Conservation (phyloP, 768 basidiomycete species). For the Collybia mongolica region DNA sequence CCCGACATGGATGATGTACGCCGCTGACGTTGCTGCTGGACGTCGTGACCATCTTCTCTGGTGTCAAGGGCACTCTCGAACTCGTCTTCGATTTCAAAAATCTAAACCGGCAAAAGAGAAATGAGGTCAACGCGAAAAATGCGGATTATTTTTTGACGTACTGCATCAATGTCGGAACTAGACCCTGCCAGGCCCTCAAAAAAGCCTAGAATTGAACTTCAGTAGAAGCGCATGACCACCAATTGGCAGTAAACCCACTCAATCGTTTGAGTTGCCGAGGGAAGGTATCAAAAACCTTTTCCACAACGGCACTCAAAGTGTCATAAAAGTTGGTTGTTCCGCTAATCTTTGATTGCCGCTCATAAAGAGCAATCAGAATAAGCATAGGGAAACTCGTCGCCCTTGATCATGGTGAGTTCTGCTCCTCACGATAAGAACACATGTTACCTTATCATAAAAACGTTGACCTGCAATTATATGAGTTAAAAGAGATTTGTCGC, state of each 20-base stretch:
- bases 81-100: constrained; percentile 80
- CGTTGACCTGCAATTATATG: constrained; percentile 59
- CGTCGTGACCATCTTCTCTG: constrained; percentile 26
- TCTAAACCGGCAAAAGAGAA: constrained; percentile 31
- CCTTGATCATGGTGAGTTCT: constrained; percentile 30
- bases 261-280: constrained; percentile 75
- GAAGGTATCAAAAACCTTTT: constrained; percentile 69
- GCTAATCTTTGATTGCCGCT: constrained; percentile 74
- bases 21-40: constrained; percentile 19
- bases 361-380: constrained; percentile 78
- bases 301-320: constrained; percentile 63
- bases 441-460: constrained; percentile 76
- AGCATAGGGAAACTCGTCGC: constrained; percentile 84
- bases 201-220: constrained; percentile 45
- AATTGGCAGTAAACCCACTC: constrained; percentile 43
- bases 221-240: not conserved
- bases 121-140: not conserved
- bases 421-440: not conserved
- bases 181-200: constrained; percentile 80
- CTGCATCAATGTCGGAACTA: constrained; percentile 72
- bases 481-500: not conserved
- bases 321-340: constrained; percentile 71
- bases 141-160: constrained; percentile 28
- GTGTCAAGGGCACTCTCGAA: constrained; percentile 59
- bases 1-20: constrained; percentile 6